phyloP scores from a whole-genome alignment of 495 filamentous ascomycete genomes.

The Podospora fimiseda region DNA sequence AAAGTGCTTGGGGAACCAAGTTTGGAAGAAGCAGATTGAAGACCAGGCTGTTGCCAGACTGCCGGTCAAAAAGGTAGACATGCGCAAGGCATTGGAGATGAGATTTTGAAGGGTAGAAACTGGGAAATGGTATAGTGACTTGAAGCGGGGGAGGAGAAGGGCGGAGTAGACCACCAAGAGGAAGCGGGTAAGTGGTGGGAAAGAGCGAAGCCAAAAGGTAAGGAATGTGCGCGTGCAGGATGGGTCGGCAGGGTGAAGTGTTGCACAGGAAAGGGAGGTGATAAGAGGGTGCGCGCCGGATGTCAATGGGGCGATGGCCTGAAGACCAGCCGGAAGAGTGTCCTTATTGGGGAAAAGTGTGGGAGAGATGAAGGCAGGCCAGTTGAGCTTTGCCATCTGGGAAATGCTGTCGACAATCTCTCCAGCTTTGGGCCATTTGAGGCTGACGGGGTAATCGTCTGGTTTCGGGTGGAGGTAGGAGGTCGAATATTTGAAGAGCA shows the following conservation, averaged over 20 bases:
- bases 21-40: conserved; percentile 78
- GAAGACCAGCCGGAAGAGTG: conserved; percentile 58
- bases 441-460: conserved; percentile 53
- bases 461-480: conserved; percentile 75
- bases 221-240: conserved; percentile 81
- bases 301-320: conserved; percentile 68
- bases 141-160: conserved; percentile 58
- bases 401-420: conserved; percentile 77
- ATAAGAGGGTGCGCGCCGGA: conserved; percentile 80
- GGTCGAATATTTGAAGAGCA: conserved; percentile 66
- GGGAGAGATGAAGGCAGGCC: conserved; percentile 78
- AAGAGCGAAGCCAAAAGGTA: conserved; percentile 71
- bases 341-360: conserved; percentile 71
- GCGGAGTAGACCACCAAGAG: conserved; percentile 64
- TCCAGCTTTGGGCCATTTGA: conserved; percentile 69
- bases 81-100: conserved; percentile 55
- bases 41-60: conserved; percentile 78
- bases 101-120: conserved; percentile 57
- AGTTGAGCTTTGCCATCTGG: conserved; percentile 70
- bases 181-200: conserved; percentile 70
- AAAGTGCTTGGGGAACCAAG: conserved; percentile 62
- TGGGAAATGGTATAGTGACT: conserved; percentile 58
- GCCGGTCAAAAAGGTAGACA: conserved; percentile 68
- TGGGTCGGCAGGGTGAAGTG: conserved; percentile 83
- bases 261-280: conserved; percentile 74